Conservation (phyloP, 2,329 filamentous ascomycete species). For the Arthrinium phaeospermum region DNA sequence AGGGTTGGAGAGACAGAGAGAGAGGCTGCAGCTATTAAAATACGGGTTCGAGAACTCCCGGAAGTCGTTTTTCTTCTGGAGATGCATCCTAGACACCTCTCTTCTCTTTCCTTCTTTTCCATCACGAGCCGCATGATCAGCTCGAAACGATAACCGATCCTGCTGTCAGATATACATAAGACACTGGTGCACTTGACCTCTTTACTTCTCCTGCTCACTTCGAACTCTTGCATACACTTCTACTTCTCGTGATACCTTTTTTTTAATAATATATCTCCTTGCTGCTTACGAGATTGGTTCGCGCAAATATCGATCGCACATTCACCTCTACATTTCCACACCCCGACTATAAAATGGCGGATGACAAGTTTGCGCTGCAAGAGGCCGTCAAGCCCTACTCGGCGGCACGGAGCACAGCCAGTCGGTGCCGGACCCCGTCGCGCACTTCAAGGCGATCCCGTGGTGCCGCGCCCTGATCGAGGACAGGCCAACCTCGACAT, state of each 20-base stretch:
- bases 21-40: neutral
- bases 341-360: neutral
- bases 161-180: constrained; percentile 11
- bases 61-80: neutral
- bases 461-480: constrained; percentile 35
- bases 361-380: neutral
- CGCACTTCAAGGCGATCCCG: constrained; percentile 36
- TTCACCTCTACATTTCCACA: too few relatives aligned
- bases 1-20: neutral
- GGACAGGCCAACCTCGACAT: constrained; percentile 29
- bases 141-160: neutral
- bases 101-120: neutral
- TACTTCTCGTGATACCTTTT: neutral
- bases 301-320: neutral
- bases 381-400: constrained; percentile 22
- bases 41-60: neutral
- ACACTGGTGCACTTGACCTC: neutral
- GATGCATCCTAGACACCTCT: constrained; percentile 3
- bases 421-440: constrained; percentile 31
- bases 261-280: too few relatives aligned
- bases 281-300: too few relatives aligned
- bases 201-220: neutral
- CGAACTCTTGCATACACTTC: neutral
- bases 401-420: constrained; percentile 30
- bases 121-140: neutral